These are phyloP conservation scores for Nakazawaea ishiwadae DNA, from an alignment of 805 yeast genomes.

Conservation along the genomic window DNA sequence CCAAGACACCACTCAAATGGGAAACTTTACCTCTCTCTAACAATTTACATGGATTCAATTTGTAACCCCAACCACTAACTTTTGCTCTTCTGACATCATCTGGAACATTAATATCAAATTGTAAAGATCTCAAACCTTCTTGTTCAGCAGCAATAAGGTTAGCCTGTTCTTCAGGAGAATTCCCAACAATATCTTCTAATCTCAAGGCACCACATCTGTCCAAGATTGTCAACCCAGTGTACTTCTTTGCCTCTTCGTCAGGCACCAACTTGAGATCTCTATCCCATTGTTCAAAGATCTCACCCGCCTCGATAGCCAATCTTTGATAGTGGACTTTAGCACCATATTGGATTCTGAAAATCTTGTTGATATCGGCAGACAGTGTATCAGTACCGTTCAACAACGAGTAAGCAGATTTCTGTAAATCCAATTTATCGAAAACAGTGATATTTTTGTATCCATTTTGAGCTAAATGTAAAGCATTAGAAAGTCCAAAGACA, in stretches of 20 bases:
- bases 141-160: slow-evolving; percentile 20
- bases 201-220: slow-evolving; percentile 26
- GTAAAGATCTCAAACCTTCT: slow-evolving; percentile 24
- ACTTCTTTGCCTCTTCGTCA: slow-evolving; percentile 16
- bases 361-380: slow-evolving; percentile 34
- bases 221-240: slow-evolving; percentile 18
- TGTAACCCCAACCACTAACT: slow-evolving; percentile 23
- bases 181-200: slow-evolving; percentile 19
- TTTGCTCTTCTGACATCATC: slow-evolving; percentile 27
- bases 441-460: slow-evolving; percentile 34
- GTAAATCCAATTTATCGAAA: slow-evolving; percentile 31
- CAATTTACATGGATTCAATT: slow-evolving; percentile 20
- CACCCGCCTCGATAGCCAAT: slow-evolving; percentile 24
- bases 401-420: slow-evolving; percentile 23
- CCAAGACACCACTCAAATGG: slow-evolving; percentile 21
- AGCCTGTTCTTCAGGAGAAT: slow-evolving; percentile 20
- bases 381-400: slow-evolving; percentile 36
- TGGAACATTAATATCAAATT: slow-evolving; percentile 24
- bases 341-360: slow-evolving; percentile 33
- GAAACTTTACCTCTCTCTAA: slow-evolving; percentile 13
- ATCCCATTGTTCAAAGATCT: slow-evolving; percentile 18
- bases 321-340: slow-evolving; percentile 30
- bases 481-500: slow-evolving; percentile 48
- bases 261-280: slow-evolving; percentile 19
- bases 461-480: slow-evolving; percentile 33